Base-by-base conservation (phyloP, 225 moss, liverwort and hornwort genomes). In the Bryum argenteum region DNA sequence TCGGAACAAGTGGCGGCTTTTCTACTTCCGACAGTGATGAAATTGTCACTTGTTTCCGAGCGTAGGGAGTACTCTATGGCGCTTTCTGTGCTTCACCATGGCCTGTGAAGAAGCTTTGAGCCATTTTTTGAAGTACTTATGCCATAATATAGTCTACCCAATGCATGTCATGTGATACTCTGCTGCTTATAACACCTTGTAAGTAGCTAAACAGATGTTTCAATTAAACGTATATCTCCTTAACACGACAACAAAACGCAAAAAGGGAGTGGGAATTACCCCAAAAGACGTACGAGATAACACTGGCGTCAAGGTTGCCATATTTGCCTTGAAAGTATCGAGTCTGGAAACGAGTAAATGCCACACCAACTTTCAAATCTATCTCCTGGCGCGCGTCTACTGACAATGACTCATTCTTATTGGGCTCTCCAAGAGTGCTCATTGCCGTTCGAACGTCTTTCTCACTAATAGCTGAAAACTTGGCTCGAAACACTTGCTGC, bases 231-330 rank as follows among this genome's bases (percentile, higher is more conserved):
- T 58, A 26, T 12, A 68, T 58, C 16, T 18, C 70, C 26, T 50
- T 57, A 24, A 61, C 19, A 66, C 41, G 68, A 24, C 3, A 67
- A 58, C 28, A 45, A 17, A 64, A 59, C 59, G n/a, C 18, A 2
- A 50, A 66, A 37, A 17, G 57, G 81, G 61, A 67, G 81, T 74
- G 84, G 79, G 79, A 74, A 74, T 79, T 88, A 69, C 81, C 80
- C 83, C 83, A 78, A 89, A 82, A 85, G 73, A 97, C 97, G 81
- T 97, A 97, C 97, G 94, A 97, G 87, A 97, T 97, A 76, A 94
- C 97, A 88, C 97, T 97, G 80, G 97, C 92, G 85, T 97, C 97
- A 87, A 97, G 97, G 82, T 97, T 97, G 94, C 97, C 97, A 79
- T 94, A 97, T 87, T 97, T 97, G 77, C 97, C 97, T 87, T 97